phyloP scores from a whole-genome alignment of 768 basidiomycete genomes.

The Lentinus brumalis region DNA sequence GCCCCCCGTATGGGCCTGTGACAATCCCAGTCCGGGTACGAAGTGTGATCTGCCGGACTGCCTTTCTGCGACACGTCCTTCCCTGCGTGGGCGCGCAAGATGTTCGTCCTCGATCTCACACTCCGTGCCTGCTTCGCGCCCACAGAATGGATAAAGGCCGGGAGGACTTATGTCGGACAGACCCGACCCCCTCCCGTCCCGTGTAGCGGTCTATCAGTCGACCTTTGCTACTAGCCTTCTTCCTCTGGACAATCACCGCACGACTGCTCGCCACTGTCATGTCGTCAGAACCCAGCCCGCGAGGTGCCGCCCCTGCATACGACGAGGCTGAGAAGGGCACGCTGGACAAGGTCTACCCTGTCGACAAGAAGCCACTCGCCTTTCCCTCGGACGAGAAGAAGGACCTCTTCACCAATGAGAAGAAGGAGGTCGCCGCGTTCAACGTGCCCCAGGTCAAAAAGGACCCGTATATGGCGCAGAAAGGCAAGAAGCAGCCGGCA shows the following conservation, averaged over 20 bases:
- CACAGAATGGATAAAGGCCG: conserved; percentile 20
- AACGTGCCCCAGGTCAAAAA: conserved; percentile 42
- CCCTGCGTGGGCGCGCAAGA: conserved; percentile 13
- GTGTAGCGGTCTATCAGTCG: conserved; percentile 17
- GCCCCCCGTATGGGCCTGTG: conserved; percentile 12
- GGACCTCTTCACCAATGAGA: conserved; percentile 39
- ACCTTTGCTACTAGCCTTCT: conserved; percentile 11
- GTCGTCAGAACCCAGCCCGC: conserved; percentile 22
- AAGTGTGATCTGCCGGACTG: conserved; percentile 15
- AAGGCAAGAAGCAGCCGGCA: conserved; percentile 50
- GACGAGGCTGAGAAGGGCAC: conserved; percentile 63
- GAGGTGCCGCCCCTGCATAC: conserved; percentile 41
- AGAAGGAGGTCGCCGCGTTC: conserved; percentile 36
- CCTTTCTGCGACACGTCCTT: conserved; percentile 13
- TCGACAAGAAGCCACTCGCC: conserved; percentile 13
- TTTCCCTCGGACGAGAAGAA: conserved; percentile 43
- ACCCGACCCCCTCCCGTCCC: conserved; percentile 20
- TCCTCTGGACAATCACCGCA: conserved; percentile 11
- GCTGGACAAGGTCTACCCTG: conserved; percentile 38
- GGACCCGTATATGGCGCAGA: conserved; percentile 39
- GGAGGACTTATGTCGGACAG: conserved; percentile 16
- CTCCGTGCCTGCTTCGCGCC: conserved; percentile 23
- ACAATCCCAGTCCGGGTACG: conserved; percentile 19
- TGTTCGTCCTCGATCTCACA: conserved; percentile 17
- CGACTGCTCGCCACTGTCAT: conserved; percentile 17